Percentiles rank a stretch among this genome's conserved stretches.
phyloP scores from a whole-genome alignment of 2,329 filamentous ascomycete genomes.

The Xylaria hypoxylon region DNA sequence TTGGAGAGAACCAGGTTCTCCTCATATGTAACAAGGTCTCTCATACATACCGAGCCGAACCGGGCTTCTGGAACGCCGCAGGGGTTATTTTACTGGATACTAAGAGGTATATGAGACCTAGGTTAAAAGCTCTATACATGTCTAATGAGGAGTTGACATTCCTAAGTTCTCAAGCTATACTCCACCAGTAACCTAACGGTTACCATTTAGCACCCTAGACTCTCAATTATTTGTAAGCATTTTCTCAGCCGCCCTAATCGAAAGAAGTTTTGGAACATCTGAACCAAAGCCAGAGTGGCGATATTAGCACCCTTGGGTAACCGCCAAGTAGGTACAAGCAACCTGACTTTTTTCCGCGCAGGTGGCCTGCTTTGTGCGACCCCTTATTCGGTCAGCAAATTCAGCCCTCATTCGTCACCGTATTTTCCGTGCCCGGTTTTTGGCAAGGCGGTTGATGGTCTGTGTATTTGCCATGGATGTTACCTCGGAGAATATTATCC shows the following conservation, averaged over 20 bases:
- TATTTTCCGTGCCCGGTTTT: neutral
- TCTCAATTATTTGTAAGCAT: neutral
- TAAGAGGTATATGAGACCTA: neutral
- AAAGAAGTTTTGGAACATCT: neutral
- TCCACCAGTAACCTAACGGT: neutral
- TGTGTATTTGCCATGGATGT: neutral
- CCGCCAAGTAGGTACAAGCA: slow-evolving; percentile 3
- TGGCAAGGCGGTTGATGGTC: neutral
- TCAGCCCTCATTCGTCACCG: slow-evolving; percentile 5
- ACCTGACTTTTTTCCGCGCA: slow-evolving; percentile 4
- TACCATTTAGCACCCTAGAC: neutral
- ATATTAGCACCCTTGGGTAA: slow-evolving; percentile 25
- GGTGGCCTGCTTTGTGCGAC: slow-evolving; percentile 3
- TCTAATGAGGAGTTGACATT: neutral
- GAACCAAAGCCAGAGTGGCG: neutral
- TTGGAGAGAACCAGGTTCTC: slow-evolving; percentile 37
- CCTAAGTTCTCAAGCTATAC: neutral
- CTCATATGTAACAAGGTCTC: slow-evolving; percentile 28
- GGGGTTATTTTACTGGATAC: neutral
- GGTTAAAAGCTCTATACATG: neutral
- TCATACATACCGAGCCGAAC: slow-evolving; percentile 22
- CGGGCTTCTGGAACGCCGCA: slow-evolving; percentile 13
- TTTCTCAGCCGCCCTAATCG: neutral
- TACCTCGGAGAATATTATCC: neutral
- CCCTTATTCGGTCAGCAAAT: slow-evolving; percentile 18